Percentiles rank a stretch among this genome's conserved stretches.
Conservation (phyloP, 495 filamentous ascomycete species). For the Durotheca rogersii region DNA sequence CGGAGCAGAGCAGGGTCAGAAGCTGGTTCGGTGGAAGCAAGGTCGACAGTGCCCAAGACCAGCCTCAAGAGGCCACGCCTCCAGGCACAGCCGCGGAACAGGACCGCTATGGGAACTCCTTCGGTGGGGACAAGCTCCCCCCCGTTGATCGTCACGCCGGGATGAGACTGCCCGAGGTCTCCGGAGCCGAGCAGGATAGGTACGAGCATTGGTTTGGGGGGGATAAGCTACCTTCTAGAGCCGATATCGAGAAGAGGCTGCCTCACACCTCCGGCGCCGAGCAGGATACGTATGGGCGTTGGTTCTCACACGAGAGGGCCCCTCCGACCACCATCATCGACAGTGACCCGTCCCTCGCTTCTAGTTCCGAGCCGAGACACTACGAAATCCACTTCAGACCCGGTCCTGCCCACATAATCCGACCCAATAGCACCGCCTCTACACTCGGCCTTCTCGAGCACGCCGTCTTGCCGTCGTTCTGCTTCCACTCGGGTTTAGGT, state of each 20-base stretch:
- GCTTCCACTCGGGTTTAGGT: conserved; percentile 18
- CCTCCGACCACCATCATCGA: conserved; percentile 6
- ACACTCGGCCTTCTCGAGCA: conserved; percentile 23
- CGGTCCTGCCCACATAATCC: neutral
- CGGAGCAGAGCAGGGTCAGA: conserved; percentile 20
- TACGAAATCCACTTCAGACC: conserved; percentile 19
- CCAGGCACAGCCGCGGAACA: conserved; percentile 20
- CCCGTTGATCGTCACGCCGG: conserved; percentile 18
- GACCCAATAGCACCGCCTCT: conserved; percentile 14
- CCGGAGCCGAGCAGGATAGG: conserved; percentile 29
- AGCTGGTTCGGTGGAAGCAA: conserved; percentile 24
- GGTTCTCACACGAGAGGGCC: conserved; percentile 15
- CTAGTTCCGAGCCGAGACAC: conserved; percentile 22
- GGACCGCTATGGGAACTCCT: conserved; percentile 18
- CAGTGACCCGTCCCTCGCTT: conserved; percentile 10
- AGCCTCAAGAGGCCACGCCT: neutral
- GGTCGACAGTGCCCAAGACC: conserved; percentile 19
- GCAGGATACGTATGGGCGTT: conserved; percentile 24
- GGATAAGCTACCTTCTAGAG: conserved; percentile 22
- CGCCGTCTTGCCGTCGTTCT: conserved; percentile 23
- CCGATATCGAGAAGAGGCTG: conserved; percentile 21
- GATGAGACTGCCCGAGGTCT: conserved; percentile 18
- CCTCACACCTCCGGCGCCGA: conserved; percentile 21
- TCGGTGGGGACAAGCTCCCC: conserved; percentile 23
- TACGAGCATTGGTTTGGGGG: conserved; percentile 29